Evolutionary conservation across 1,139 yeast genomes (phyloP), one percentile per base, ranked within the genome.

Genomic region (Spathaspora sp.): DNA sequence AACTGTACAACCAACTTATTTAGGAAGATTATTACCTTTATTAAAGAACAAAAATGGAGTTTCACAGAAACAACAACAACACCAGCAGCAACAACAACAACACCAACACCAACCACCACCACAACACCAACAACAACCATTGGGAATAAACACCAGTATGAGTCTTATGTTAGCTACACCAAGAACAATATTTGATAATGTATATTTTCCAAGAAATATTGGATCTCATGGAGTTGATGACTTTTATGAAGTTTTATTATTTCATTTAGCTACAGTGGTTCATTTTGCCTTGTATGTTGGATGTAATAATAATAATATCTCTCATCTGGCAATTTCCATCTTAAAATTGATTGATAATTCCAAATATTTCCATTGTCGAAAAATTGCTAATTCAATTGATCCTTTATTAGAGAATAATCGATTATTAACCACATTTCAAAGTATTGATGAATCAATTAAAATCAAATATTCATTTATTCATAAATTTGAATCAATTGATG

Each of bases 201-300:
- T 72, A 37, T 78, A 76, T 52, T 63, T 72, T 39, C 84, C 89
- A 1, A 67, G 74, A 17, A 68, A 67, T 41, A 63, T 84, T 43
- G 86, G 87, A 4, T 72, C 84, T 0, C 82, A 80, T 55, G 91
- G 93, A 0, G 62, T 81, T 7, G 65, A 75, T 17, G 80, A 85
- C 5, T 86, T 86, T 56, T 84, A 75, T 56, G 95, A 89, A 56
- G 83, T 90, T 0, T 65, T 90, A 9, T 67, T 88, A 23, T 82
- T 84, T 64, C 80, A 87, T 51, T 66, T 89, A 23, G 78, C 89
- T 0, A 67, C 87, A 8, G 75, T 90, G 15, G 87, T 88, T 0
- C 86, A 86, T 52, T 63, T 89, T 46, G 87, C 86, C 0, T 67
- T 89, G 20, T 87, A 86, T 57, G 81, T 86, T 48, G 89, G 95